Evolutionary conservation across 139 green algal genomes (phyloP).

Genomic region (Zygnema circumcarinatum): DNA sequence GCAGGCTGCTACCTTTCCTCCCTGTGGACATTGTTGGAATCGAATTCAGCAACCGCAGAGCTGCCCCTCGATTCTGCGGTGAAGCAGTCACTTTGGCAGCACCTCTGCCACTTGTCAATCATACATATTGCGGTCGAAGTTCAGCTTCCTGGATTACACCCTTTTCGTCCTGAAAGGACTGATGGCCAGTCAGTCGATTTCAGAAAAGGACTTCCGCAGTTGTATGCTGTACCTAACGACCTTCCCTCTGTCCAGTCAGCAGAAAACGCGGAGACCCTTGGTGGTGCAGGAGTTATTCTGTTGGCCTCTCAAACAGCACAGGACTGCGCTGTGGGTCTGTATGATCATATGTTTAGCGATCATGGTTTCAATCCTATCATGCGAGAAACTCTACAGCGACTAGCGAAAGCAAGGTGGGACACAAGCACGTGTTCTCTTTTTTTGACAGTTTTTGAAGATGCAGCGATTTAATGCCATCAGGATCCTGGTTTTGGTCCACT

Average conservation of each 20-base stretch:
- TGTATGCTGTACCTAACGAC: background rate
- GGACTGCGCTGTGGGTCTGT: constrained; percentile 7
- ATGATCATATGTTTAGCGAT: background rate
- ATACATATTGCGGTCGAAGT: background rate
- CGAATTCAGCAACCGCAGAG: background rate
- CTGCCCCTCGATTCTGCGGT: background rate
- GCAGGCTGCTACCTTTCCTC: background rate
- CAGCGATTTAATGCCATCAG: background rate
- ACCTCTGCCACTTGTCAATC: background rate
- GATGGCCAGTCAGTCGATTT: background rate
- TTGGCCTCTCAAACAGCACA: constrained; percentile 6
- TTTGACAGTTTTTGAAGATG: background rate
- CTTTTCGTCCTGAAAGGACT: background rate
- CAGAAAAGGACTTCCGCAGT: background rate
- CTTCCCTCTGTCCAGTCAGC: background rate
- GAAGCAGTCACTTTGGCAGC: background rate
- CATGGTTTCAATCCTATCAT: background rate
- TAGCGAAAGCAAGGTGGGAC: constrained; percentile 6
- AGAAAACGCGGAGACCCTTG: constrained; percentile 1
- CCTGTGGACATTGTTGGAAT: background rate
- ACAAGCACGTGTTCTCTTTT: background rate
- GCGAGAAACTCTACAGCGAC: constrained; percentile 3
- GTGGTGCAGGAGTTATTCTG: background rate
- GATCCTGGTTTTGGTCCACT: background rate
- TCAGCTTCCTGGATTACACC: background rate